Base-by-base conservation (phyloP, 441 rosid species). In the Gossypium aridum region DNA sequence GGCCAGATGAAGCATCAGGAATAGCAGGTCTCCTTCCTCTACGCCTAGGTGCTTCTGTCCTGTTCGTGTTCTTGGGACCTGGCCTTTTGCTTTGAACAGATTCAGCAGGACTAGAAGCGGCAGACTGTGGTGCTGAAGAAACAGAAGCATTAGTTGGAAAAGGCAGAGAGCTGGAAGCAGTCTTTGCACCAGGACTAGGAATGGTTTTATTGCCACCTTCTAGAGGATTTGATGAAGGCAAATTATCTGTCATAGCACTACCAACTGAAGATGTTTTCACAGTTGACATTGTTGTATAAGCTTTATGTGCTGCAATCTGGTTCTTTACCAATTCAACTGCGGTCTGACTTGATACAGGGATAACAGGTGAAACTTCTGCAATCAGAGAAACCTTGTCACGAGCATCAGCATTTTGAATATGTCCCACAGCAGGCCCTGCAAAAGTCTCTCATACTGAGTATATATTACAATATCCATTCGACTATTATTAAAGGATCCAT, bases 11-110 rank as follows among this genome's bases (percentile, higher is more conserved):
- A 70, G 74, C 76, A 70, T 83, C 89, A 75, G 67, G 53, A 54
- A 66, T 79, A 17, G 77, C 74, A 81, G 83, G 76, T 79, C 78
- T 87, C 79, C 71, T 86, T 76, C 88, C 89, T 74, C 89, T 80
- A 31, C 85, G 88, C 81, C 76, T 83, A 22, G 87, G 84, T 37
- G 79, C 76, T 76, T 84, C 89, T 2, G 57, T 79, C 62, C 83
- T 83, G 22, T 51, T 56, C 57, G 78, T 81, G 72, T 80, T 55
- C 73, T 83, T 87, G 20, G 81, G 88, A 37, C 88, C 88, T 65
- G 78, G 86, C 82, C 87, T 80, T 81, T 71, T 86, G 28, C 39
- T 82, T 45, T 73, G 85, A 56, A 71, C 19, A 25, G 82, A 60
- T 64, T 76, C 86, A 23, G 85, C 60, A 61, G 75, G 73, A 49